A percentile compares a stretch with the other conserved stretches of the same genome.
Evolutionary conservation across 441 rosid species (phyloP).

Genomic region (Pelargonium fulgidum): DNA sequence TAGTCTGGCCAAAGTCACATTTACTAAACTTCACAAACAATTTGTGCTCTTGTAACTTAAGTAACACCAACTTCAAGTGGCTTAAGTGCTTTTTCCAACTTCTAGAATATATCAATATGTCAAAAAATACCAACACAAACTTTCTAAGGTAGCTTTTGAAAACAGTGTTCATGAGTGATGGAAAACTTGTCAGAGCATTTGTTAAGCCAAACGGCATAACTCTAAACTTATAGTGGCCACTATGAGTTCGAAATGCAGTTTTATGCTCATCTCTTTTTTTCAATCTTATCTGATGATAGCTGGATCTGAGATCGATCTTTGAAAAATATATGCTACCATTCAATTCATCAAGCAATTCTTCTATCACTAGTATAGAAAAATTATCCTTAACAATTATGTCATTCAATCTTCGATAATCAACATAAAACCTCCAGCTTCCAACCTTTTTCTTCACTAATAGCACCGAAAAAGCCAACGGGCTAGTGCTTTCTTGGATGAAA

Average conservation of each 20-base stretch:
- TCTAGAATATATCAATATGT: background rate
- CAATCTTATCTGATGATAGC: background rate
- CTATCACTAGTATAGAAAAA: background rate
- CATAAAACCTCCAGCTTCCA: background rate
- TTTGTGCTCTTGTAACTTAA: background rate
- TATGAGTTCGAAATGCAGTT: background rate
- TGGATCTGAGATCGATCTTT: background rate
- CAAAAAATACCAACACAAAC: background rate
- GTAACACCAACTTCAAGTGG: background rate
- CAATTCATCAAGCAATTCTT: background rate
- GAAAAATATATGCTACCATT: background rate
- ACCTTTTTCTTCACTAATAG: conserved; percentile 19
- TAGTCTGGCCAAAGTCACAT: conserved; percentile 1
- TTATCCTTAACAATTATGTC: conserved; percentile 1
- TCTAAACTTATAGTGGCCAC: background rate
- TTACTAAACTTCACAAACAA: background rate
- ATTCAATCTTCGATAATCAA: conserved; percentile 8
- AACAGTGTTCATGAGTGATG: background rate
- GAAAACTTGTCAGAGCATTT: background rate
- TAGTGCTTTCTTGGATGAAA: background rate
- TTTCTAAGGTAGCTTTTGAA: background rate
- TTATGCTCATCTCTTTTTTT: background rate
- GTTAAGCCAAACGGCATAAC: conserved; percentile 1
- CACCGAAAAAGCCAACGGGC: background rate
- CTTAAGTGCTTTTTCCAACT: background rate